A percentile compares a stretch with the other conserved stretches of the same genome.
Evolutionary conservation across 2,329 filamentous ascomycete genomes (phyloP).

Genomic region (Aspergillus jensenii): DNA sequence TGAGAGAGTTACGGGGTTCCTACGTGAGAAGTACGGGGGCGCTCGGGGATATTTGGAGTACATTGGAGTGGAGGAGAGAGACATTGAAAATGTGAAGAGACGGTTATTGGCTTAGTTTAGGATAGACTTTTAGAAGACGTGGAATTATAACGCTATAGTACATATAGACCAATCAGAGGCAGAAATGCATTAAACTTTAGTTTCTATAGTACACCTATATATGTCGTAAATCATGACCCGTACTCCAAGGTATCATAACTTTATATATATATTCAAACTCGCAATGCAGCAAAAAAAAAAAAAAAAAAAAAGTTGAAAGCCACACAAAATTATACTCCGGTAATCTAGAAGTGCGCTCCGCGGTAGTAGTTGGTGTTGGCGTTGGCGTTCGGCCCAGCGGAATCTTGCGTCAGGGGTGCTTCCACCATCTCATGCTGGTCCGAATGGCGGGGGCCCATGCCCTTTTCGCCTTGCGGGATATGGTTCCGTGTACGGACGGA

Average conservation of each 20-base stretch:
- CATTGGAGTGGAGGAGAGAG: slow-evolving; percentile 57
- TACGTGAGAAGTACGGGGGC: slow-evolving; percentile 65
- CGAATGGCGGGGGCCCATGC: slow-evolving; percentile 24
- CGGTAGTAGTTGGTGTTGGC: slow-evolving; percentile 32
- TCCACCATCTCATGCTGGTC: slow-evolving; percentile 26
- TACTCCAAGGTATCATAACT: not conserved
- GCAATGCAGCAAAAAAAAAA: not conserved
- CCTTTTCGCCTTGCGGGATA: slow-evolving; percentile 44
- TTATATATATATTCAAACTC: not conserved
- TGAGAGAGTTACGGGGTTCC: slow-evolving; percentile 55
- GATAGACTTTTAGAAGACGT: not conserved
- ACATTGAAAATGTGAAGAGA: slow-evolving; percentile 40
- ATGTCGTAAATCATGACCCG: slow-evolving; percentile 2
- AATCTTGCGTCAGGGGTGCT: slow-evolving; percentile 40
- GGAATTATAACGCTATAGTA: not conserved
- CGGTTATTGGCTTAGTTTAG: slow-evolving; percentile 25
- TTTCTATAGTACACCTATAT: not conserved
- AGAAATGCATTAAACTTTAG: not conserved
- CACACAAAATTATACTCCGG: not conserved
- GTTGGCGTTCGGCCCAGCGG: slow-evolving; percentile 32
- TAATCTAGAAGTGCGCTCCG: slow-evolving; percentile 25
- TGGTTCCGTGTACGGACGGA: slow-evolving; percentile 63
- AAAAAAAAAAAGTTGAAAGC: not conserved
- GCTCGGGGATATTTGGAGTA: slow-evolving; percentile 63
- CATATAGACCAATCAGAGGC: not conserved